Evolutionary conservation across 768 basidiomycete species (phyloP), one percentile per base, ranked within the genome.

Genomic region (Suillus sp.): DNA sequence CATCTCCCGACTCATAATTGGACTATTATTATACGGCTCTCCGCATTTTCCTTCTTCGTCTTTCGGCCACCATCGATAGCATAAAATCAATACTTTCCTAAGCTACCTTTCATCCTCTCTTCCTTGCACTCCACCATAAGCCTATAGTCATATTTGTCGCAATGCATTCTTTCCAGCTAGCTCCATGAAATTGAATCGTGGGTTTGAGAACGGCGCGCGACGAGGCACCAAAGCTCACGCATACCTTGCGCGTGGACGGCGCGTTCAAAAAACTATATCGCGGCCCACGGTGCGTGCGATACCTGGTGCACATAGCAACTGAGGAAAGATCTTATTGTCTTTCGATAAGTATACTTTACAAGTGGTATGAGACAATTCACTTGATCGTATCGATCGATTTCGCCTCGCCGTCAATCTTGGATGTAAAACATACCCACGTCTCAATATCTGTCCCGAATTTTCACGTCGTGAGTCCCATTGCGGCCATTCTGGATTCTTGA

Each of bases 241-340:
- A 57, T 18, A 6, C 27, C 10, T 40, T 40, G 25, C 38, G 25
- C 38, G 27, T 40, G 56, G 22, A 56, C 25, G 37, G 16, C 20
- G 25, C 9, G 11, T 25, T 25, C 14, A 2, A 16, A 38, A 2
- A 25, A 38, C 18, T 1, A 2, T 57, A 40, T 57, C 3, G 38
- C 6, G 38, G 18, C 56, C 25, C 16, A 57, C 37, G 56, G 18
- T 40, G 37, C 25, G 56, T 57, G 56, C 38, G 56, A 57, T 25
- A 25, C 4, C 25, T 56, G 16, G 55, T 2, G 25, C 55, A 11
- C 18, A 20, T 57, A 27, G 9, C 51, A 32, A 53, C 34, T 25
- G n/a, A 35, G 10, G 35, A 16, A 38, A 38, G 55, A 13, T 22
- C 37, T 4, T 35, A 16, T 37, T 25, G 35, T 56, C 32, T 16